A percentile compares a stretch with the other conserved stretches of the same genome.
Evolutionary conservation across 2,329 filamentous ascomycete genomes (phyloP).

Genomic region (Akanthomyces muscarius): DNA sequence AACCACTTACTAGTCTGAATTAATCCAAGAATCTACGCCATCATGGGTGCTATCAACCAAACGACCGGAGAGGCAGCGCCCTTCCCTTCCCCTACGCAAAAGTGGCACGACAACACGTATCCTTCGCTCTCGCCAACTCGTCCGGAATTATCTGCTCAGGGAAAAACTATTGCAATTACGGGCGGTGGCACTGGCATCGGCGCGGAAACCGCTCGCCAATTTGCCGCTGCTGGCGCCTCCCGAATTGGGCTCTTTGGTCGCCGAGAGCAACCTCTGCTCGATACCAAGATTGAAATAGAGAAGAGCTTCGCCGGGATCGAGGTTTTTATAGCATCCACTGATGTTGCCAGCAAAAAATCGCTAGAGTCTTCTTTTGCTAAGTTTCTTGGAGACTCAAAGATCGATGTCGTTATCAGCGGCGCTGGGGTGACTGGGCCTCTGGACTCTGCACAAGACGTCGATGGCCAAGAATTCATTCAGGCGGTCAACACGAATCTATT

Average conservation of each 20-base stretch:
- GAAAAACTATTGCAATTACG: slow-evolving; percentile 49
- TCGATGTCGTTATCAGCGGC: slow-evolving; percentile 29
- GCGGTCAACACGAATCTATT: slow-evolving; percentile 21
- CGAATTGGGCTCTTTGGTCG: slow-evolving; percentile 46
- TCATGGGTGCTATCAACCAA: slow-evolving; percentile 6
- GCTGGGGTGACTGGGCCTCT: slow-evolving; percentile 23
- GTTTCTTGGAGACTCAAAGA: slow-evolving; percentile 1
- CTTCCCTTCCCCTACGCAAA: slow-evolving; percentile 21
- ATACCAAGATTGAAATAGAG: slow-evolving; percentile 23
- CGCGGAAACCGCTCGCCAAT: slow-evolving; percentile 38
- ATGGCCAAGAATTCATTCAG: slow-evolving; percentile 25
- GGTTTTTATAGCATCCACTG: slow-evolving; percentile 16
- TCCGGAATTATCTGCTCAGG: slow-evolving; percentile 26
- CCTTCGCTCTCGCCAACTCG: slow-evolving; percentile 25
- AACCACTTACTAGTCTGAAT: too few species aligned
- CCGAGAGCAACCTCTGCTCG: slow-evolving; percentile 22
- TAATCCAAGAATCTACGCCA: not conserved
- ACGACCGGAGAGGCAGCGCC: not conserved
- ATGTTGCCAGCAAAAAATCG: slow-evolving; percentile 19
- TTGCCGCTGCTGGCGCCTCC: slow-evolving; percentile 40
- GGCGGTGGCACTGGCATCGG: slow-evolving; percentile 52
- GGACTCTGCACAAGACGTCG: slow-evolving; percentile 19
- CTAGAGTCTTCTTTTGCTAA: slow-evolving; percentile 14
- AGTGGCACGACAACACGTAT: slow-evolving; percentile 23
- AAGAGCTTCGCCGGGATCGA: slow-evolving; percentile 20